Conservation (phyloP, 1,139 yeast species). For the Geotrichum fermentans region DNA sequence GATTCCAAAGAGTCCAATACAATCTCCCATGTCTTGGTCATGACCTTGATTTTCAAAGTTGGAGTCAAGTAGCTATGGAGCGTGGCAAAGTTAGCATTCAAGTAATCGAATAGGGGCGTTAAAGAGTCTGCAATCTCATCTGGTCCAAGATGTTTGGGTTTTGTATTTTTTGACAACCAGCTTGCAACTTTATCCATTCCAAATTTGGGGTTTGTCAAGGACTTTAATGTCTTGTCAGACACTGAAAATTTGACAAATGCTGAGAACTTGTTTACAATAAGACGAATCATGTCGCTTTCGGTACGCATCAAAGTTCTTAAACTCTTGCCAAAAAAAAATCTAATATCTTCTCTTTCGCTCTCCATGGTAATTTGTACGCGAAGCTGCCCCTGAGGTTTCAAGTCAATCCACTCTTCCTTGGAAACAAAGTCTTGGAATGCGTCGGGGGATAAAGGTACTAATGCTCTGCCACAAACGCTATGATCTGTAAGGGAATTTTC, state of each 20-base stretch:
- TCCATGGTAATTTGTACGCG: constrained; percentile 67
- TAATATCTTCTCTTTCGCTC: constrained; percentile 69
- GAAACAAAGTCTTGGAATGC: constrained; percentile 65
- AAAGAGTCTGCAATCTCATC: constrained; percentile 63
- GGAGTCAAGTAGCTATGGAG: constrained; percentile 61
- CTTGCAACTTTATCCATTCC: constrained; percentile 52
- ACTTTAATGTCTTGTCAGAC: constrained; percentile 37
- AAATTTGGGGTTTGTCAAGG: constrained; percentile 33
- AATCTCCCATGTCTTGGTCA: constrained; percentile 73
- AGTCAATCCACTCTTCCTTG: constrained; percentile 51
- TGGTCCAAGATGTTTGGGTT: constrained; percentile 35
- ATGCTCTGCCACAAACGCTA: constrained; percentile 65
- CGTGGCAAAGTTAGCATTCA: constrained; percentile 63
- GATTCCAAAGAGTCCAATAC: constrained; percentile 62
- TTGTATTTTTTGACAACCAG: constrained; percentile 41
- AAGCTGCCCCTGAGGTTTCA: constrained; percentile 66
- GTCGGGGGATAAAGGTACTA: constrained; percentile 59
- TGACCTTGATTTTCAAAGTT: constrained; percentile 57
- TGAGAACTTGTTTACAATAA: constrained; percentile 60
- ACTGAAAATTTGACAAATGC: constrained; percentile 45
- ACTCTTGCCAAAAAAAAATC: constrained; percentile 74
- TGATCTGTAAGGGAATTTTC: constrained; percentile 53
- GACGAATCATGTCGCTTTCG: constrained; percentile 58
- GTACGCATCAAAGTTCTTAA: constrained; percentile 59
- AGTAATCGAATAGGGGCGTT: constrained; percentile 67